Conservation (phyloP, 2,329 filamentous ascomycete species). For the Mycosphaerella sp. region DNA sequence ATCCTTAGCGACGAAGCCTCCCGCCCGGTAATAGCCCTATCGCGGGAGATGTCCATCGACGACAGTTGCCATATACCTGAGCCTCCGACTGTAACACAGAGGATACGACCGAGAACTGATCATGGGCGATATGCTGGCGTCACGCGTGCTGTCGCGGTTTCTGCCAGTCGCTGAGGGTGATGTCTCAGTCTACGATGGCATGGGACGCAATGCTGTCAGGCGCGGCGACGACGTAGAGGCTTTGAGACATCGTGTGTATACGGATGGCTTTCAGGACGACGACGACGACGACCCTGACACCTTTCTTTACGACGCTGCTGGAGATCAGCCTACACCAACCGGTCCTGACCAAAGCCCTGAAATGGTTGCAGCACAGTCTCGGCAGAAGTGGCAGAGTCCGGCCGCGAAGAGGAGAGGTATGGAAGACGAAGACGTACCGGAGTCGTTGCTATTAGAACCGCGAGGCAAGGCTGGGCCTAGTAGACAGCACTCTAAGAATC, state of each 20-base stretch:
- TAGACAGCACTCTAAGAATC: constrained; percentile 8
- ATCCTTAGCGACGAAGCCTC: neutral
- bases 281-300: constrained; percentile 49
- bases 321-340: constrained; percentile 16
- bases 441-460: constrained; percentile 56
- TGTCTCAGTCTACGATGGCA: constrained; percentile 37
- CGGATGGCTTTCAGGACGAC: constrained; percentile 49
- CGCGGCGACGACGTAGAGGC: constrained; percentile 35
- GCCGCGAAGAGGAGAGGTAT: constrained; percentile 34
- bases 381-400: constrained; percentile 39
- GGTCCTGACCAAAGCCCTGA: constrained; percentile 45
- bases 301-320: constrained; percentile 47
- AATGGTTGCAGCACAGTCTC: constrained; percentile 30
- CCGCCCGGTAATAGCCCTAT: neutral
- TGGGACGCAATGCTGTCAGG: constrained; percentile 40
- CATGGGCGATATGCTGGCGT: constrained; percentile 43
- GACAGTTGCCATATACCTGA: neutral
- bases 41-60: neutral
- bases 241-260: constrained; percentile 39
- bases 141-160: constrained; percentile 49
- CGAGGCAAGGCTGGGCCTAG: constrained; percentile 28
- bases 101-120: neutral
- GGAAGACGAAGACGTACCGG: constrained; percentile 58
- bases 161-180: constrained; percentile 38
- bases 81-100: neutral